A percentile compares a stretch with the other conserved stretches of the same genome.
phyloP scores from a whole-genome alignment of 225 moss, liverwort and hornwort species.

The Pleurozium schreberi region DNA sequence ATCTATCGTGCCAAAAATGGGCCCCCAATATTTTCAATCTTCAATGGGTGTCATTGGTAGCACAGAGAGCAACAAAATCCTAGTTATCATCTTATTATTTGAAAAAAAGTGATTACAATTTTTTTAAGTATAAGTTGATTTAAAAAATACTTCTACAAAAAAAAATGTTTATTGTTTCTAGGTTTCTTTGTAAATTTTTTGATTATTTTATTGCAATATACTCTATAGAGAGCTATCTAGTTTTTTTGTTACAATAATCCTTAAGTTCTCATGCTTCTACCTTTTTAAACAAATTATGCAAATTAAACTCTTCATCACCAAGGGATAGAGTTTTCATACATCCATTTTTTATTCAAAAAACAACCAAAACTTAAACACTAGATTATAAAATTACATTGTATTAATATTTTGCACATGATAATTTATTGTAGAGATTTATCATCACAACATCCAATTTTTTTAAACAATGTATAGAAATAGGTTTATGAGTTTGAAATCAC shows the following conservation, averaged over 20 bases:
- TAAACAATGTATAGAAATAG: too few relatives aligned
- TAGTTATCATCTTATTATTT: neutral
- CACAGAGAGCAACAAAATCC: accelerated
- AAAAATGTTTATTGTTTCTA: too few relatives aligned
- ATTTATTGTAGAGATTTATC: too few relatives aligned
- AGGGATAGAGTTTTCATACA: neutral
- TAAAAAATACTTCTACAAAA: neutral
- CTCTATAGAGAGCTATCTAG: neutral
- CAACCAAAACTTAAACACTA: too few relatives aligned
- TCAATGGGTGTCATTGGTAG: accelerated
- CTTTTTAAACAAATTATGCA: neutral
- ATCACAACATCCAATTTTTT: too few relatives aligned
- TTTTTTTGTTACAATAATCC: neutral
- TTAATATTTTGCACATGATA: too few relatives aligned
- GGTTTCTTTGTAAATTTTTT: neutral
- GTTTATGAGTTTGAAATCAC: too few relatives aligned
- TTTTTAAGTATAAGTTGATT: neutral
- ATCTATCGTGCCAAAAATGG: accelerated
- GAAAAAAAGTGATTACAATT: too few relatives aligned
- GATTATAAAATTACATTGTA: too few relatives aligned
- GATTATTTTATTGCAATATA: neutral
- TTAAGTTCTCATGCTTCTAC: neutral
- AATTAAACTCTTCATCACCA: neutral
- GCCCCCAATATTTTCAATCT: neutral
- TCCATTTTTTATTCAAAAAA: too few relatives aligned